Percentiles rank a stretch among this genome's conserved stretches.
phyloP scores from a whole-genome alignment of 192 early-diverging fungal species.

The Coemansia sp. region DNA sequence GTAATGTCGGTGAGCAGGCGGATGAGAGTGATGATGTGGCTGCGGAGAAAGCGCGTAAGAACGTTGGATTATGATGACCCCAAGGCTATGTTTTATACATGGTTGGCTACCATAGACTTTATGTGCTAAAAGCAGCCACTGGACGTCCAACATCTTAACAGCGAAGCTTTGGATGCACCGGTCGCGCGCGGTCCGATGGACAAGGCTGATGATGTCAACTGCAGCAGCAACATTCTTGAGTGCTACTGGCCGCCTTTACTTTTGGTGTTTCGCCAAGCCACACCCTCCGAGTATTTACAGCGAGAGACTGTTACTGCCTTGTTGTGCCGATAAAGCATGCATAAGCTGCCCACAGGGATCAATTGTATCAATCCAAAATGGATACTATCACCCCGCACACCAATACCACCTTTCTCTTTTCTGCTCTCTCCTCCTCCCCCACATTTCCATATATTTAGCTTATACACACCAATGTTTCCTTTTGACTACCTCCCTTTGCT shows the following conservation, averaged over 20 bases:
- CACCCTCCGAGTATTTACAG: too few species aligned
- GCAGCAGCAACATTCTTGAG: slow-evolving; percentile 50
- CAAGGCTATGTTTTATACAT: slow-evolving; percentile 7
- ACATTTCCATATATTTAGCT: not conserved
- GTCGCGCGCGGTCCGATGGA: slow-evolving; percentile 43
- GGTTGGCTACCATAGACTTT: slow-evolving; percentile 29
- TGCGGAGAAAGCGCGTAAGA: not conserved
- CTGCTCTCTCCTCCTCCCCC: not conserved
- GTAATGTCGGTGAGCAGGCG: too few species aligned
- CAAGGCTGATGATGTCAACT: slow-evolving; percentile 31
- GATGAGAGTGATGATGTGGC: not conserved
- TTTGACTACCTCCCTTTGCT: too few species aligned
- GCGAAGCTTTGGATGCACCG: slow-evolving; percentile 47
- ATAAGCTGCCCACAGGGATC: too few species aligned
- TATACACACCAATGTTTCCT: too few species aligned
- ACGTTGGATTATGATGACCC: not conserved
- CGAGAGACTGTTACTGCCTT: too few species aligned
- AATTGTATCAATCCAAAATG: too few species aligned
- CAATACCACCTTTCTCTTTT: not conserved
- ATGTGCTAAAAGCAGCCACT: slow-evolving; percentile 22
- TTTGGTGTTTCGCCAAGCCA: too few species aligned
- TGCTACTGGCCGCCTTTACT: too few species aligned
- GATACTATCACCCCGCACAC: too few species aligned
- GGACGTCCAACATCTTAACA: slow-evolving; percentile 39
- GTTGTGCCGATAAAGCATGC: too few species aligned